Evolutionary conservation across 331 rosid genomes (phyloP).

Genomic region (Stylosanthes scabra): DNA sequence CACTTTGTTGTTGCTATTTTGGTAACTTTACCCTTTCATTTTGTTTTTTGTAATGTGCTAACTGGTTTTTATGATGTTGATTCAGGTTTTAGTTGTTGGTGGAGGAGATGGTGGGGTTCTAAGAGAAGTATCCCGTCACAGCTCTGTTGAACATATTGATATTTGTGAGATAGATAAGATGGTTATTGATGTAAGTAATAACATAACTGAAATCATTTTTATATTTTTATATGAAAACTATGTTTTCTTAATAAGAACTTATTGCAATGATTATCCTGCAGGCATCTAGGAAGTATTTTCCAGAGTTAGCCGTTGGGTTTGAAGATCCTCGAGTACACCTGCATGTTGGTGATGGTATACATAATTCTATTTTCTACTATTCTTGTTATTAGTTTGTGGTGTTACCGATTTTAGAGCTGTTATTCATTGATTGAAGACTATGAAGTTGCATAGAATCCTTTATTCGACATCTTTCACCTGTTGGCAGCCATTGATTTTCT

Average conservation of each 20-base stretch:
- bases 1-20: not conserved
- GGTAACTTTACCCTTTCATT: not conserved
- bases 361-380: conserved; percentile 10
- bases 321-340: conserved; percentile 94
- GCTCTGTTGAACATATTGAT: conserved; percentile 85
- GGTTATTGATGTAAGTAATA: conserved; percentile 89
- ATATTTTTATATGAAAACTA: not conserved
- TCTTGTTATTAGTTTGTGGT: conserved; percentile 28
- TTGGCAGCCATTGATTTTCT: conserved; percentile 83
- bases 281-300: conserved; percentile 88
- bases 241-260: conserved; percentile 15
- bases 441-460: conserved; percentile 11
- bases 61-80: not conserved
- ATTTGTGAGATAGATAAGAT: conserved; percentile 97
- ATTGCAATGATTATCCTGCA: conserved; percentile 38
- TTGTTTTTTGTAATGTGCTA: conserved; percentile 12
- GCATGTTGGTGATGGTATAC: conserved; percentile 84
- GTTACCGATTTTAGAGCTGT: conserved; percentile 4
- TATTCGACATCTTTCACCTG: conserved; percentile 14
- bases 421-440: conserved; percentile 24
- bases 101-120: conserved; percentile 99
- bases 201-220: conserved; percentile 5
- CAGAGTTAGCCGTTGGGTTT: conserved; percentile 88
- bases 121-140: conserved; percentile 88
- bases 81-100: conserved; percentile 92